These are phyloP conservation scores for Rhodotorula paludigena DNA, from an alignment of 768 basidiomycete genomes.

Conservation along the genomic window DNA sequence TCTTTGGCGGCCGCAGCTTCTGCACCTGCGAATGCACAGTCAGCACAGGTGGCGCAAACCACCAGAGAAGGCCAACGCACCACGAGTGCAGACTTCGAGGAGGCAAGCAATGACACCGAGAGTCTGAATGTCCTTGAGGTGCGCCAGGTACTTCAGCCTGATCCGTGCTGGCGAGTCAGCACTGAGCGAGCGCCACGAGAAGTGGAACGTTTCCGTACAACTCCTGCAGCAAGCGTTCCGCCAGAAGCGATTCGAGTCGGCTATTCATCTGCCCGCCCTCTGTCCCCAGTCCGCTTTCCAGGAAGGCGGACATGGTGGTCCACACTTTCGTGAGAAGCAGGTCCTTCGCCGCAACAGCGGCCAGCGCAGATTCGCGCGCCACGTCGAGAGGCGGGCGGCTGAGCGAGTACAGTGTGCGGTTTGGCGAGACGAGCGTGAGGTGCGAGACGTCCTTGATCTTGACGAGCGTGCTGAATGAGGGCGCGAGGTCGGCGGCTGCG, in stretches of 20 bases:
- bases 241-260: slow-evolving; percentile 10
- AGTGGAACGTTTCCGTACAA: not conserved
- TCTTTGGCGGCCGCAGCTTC: slow-evolving; percentile 13
- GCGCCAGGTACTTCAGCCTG: slow-evolving; percentile 23
- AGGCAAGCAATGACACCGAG: slow-evolving; percentile 36
- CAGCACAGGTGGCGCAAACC: too few relatives aligned
- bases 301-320: slow-evolving; percentile 26
- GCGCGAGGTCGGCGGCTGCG: not conserved
- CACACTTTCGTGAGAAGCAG: slow-evolving; percentile 24
- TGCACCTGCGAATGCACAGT: not conserved
- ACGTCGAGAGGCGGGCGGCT: slow-evolving; percentile 19
- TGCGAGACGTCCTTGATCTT: slow-evolving; percentile 40
- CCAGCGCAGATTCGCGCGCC: slow-evolving; percentile 11
- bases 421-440: slow-evolving; percentile 23
- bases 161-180: not conserved
- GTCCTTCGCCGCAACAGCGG: slow-evolving; percentile 15
- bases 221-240: slow-evolving; percentile 29
- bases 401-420: slow-evolving; percentile 2
- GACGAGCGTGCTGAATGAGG: slow-evolving; percentile 33
- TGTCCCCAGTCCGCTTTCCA: slow-evolving; percentile 12
- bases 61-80: not conserved
- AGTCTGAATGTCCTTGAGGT: slow-evolving; percentile 35
- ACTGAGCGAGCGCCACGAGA: not conserved
- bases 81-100: slow-evolving; percentile 25
- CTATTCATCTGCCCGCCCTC: slow-evolving; percentile 2